A percentile compares a stretch with the other conserved stretches of the same genome.
Conservation (phyloP, 2,329 filamentous ascomycete genomes). For the Penicillium griseofulvum region DNA sequence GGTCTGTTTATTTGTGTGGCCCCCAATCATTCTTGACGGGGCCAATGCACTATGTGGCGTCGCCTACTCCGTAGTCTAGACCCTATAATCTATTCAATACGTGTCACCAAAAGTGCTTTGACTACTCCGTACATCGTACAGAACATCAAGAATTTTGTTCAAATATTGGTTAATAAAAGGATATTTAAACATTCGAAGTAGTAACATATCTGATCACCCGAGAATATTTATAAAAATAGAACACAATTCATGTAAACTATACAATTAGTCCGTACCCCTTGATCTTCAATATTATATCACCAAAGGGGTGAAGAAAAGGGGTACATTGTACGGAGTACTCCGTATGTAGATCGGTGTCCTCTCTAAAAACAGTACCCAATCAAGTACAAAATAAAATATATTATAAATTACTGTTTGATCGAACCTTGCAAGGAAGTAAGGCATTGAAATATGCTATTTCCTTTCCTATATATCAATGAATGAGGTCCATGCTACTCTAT, state of each 20-base stretch:
- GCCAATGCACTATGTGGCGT: neutral
- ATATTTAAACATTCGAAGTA: neutral
- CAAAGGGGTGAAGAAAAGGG: neutral
- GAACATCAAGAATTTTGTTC: neutral
- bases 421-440: neutral
- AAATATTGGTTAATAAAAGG: neutral
- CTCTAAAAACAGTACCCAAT: neutral
- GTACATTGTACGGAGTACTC: neutral
- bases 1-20: neutral
- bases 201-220: no score
- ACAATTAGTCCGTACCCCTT: neutral
- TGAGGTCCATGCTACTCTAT: neutral
- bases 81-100: neutral
- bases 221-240: neutral
- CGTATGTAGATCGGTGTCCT: neutral
- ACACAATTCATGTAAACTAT: neutral
- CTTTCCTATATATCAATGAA: neutral
- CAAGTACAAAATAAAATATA: neutral
- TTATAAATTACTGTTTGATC: neutral
- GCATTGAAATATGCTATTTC: neutral
- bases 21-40: neutral
- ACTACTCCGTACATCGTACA: neutral
- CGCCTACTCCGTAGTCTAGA: neutral
- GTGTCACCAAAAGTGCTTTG: neutral
- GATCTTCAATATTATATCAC: neutral